These are phyloP conservation scores for Amyloporia xantha DNA, from an alignment of 768 basidiomycete species.

Conservation along the genomic window DNA sequence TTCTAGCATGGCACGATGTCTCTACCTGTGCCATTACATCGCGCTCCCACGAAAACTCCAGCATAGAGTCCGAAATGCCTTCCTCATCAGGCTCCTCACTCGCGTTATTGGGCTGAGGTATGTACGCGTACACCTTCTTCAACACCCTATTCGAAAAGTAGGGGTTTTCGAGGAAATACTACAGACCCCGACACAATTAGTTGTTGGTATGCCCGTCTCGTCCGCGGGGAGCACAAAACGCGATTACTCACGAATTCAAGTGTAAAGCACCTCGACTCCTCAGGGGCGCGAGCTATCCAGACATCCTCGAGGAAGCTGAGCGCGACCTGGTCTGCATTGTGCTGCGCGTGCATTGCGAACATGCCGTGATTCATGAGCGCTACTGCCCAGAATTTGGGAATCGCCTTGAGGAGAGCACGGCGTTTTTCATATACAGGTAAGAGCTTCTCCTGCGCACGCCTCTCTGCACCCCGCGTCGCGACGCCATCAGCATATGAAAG, in stretches of 20 bases:
- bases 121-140: slow-evolving; percentile 78
- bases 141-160: slow-evolving; percentile 71
- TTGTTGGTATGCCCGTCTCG: neutral
- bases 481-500: neutral
- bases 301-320: slow-evolving; percentile 80
- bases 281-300: slow-evolving; percentile 69
- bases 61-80: slow-evolving; percentile 71
- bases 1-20: neutral
- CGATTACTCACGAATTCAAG: slow-evolving; percentile 83
- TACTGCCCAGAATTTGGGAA: slow-evolving; percentile 81
- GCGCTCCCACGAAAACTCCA: slow-evolving; percentile 75
- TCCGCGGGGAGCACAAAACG: too few relatives aligned
- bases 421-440: slow-evolving; percentile 64
- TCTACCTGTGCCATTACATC: slow-evolving; percentile 64
- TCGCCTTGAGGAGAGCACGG: slow-evolving; percentile 55
- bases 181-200: slow-evolving; percentile 1
- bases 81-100: slow-evolving; percentile 59
- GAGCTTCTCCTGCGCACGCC: slow-evolving; percentile 50
- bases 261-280: slow-evolving; percentile 76
- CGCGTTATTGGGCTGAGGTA: slow-evolving; percentile 44
- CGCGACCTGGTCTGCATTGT: slow-evolving; percentile 73
- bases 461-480: slow-evolving; percentile 39
- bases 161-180: slow-evolving; percentile 86
- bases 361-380: slow-evolving; percentile 69
- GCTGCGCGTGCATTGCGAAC: slow-evolving; percentile 61